These are phyloP conservation scores for Thuja plicata DNA, from an alignment of 83 land plant species.

Conservation along the genomic window DNA sequence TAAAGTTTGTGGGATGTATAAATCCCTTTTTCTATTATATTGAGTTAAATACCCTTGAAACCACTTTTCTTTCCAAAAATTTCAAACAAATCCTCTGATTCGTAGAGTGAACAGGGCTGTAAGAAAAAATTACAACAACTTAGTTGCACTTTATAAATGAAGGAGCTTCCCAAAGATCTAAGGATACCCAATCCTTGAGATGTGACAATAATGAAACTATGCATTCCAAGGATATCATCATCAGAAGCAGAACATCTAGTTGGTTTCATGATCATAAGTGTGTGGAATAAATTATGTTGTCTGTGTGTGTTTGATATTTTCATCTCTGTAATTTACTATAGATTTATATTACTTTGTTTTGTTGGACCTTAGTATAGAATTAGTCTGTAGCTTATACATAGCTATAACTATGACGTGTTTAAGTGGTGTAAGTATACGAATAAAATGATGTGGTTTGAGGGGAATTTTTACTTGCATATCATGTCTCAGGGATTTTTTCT, in stretches of 20 bases:
- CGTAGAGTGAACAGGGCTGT: neutral
- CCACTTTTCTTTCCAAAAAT: neutral
- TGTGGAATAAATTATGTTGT: too few species aligned
- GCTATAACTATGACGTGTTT: too few species aligned
- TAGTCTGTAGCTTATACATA: too few species aligned
- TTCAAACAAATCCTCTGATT: neutral
- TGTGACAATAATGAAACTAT: neutral
- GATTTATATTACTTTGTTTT: too few species aligned
- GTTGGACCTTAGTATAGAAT: too few species aligned
- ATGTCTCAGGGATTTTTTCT: too few species aligned
- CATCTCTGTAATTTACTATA: too few species aligned
- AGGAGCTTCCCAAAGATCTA: neutral
- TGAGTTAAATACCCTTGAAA: neutral
- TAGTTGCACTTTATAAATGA: neutral
- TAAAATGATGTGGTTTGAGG: too few species aligned
- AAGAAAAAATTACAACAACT: neutral
- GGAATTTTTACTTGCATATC: too few species aligned
- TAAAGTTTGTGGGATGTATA: neutral
- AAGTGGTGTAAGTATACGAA: too few species aligned
- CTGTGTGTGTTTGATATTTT: too few species aligned
- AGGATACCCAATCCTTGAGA: neutral
- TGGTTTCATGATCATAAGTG: neutral
- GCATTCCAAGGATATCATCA: neutral
- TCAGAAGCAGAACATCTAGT: neutral
- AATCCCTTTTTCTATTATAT: neutral